phyloP scores from a whole-genome alignment of 192 early-diverging fungal species.

The Coemansia sp. region DNA sequence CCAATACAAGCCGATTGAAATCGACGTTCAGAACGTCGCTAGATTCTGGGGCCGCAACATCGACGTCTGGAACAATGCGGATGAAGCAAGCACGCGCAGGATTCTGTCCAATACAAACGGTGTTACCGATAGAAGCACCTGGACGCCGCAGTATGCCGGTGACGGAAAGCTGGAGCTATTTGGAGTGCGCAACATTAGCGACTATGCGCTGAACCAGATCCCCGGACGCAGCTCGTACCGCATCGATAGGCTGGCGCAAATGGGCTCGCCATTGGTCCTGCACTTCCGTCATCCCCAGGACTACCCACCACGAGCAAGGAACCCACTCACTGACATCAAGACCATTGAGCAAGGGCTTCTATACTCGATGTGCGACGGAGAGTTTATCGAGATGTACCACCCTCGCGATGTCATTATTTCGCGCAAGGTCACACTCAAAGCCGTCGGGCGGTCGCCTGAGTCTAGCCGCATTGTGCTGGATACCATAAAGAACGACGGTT shows the following conservation, averaged over 20 bases:
- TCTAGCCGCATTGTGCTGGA: conserved; percentile 62
- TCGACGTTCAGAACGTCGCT: conserved; percentile 74
- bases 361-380: conserved; percentile 77
- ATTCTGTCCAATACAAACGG: conserved; percentile 54
- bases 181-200: conserved; percentile 61
- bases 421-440: conserved; percentile 69
- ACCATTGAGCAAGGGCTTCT: conserved; percentile 57
- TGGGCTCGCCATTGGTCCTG: conserved; percentile 59
- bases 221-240: conserved; percentile 59
- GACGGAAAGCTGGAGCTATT: conserved; percentile 73
- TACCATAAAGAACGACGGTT: conserved; percentile 52
- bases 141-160: conserved; percentile 70
- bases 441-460: conserved; percentile 59
- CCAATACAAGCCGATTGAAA: conserved; percentile 65
- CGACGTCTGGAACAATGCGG: conserved; percentile 68
- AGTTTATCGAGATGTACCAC: conserved; percentile 70
- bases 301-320: conserved; percentile 39
- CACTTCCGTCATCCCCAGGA: conserved; percentile 58
- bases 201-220: conserved; percentile 68
- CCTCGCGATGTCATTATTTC: conserved; percentile 63
- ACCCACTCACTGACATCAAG: conserved; percentile 32
- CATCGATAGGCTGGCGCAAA: conserved; percentile 70
- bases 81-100: conserved; percentile 33
- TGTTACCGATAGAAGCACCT: conserved; percentile 58
- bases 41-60: conserved; percentile 72